These are phyloP conservation scores for Porodaedalea pini DNA, from an alignment of 1,284 basidiomycete genomes.

Conservation along the genomic window DNA sequence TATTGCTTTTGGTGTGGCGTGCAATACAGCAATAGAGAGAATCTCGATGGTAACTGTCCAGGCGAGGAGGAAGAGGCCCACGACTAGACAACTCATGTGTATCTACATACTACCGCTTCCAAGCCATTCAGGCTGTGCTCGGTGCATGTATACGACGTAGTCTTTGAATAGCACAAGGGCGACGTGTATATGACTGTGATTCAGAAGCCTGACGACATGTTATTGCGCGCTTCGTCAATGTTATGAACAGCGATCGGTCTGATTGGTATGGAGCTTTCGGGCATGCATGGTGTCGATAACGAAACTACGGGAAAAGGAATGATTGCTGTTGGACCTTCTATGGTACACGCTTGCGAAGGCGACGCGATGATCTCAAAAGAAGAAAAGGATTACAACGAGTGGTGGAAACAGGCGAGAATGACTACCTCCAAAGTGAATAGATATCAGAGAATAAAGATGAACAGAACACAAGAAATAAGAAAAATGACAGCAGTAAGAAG, in stretches of 20 bases:
- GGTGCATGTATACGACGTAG: conserved; percentile 1
- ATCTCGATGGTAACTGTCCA: conserved; percentile 67
- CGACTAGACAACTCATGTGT: conserved; percentile 18
- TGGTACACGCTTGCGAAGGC: conserved; percentile 3
- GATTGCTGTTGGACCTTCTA: not conserved
- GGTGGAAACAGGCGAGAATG: not conserved
- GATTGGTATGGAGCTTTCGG: not conserved
- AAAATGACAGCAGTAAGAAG: not conserved
- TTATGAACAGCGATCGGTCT: not conserved
- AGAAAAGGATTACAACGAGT: not conserved
- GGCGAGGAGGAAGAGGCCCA: conserved; percentile 76
- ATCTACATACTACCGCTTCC: not conserved
- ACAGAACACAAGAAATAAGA: not conserved
- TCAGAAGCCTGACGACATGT: not conserved
- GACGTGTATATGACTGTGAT: not conserved
- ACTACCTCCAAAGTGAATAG: not conserved
- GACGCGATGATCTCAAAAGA: not conserved
- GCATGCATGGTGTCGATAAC: not conserved
- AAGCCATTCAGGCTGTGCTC: not conserved
- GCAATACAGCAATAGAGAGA: conserved; percentile 58
- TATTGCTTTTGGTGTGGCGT: conserved; percentile 91
- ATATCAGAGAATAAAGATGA: not conserved
- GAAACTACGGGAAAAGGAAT: not conserved
- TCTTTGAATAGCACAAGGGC: not conserved
- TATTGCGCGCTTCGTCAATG: not conserved